Conservation (phyloP, 139 green algal genomes). For the Trebouxia sp. region DNA sequence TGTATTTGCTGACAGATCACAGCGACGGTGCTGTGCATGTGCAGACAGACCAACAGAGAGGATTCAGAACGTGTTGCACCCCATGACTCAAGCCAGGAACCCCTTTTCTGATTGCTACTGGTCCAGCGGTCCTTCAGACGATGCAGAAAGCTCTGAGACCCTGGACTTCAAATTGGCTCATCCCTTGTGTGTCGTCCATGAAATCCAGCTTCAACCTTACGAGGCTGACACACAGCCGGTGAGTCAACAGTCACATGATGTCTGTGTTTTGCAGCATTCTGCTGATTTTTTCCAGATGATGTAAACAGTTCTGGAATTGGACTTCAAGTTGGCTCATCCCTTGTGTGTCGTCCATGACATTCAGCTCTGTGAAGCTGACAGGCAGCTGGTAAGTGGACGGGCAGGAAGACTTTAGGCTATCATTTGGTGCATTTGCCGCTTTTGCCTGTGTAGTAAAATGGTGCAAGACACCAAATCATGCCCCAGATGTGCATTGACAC, state of each 20-base stretch:
- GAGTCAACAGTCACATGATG: background rate
- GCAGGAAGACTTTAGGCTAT: no score
- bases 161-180: conserved; percentile 43
- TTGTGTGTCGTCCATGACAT: conserved; percentile 45
- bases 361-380: conserved; percentile 44
- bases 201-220: conserved; percentile 46
- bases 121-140: conserved; percentile 18
- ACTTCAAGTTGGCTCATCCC: conserved; percentile 45
- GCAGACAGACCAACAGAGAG: conserved; percentile 45
- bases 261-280: background rate
- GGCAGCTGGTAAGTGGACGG: conserved; percentile 34
- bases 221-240: conserved; percentile 46
- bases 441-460: no score
- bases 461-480: no score
- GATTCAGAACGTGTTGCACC: conserved; percentile 38
- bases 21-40: background rate
- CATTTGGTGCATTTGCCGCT: no score
- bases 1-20: no score
- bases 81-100: conserved; percentile 12
- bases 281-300: conserved; percentile 14
- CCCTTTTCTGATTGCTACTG: background rate
- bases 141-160: conserved; percentile 30
- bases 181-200: conserved; percentile 44
- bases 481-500: no score
- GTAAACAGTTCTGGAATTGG: conserved; percentile 36